Evolutionary conservation across 495 filamentous ascomycete genomes (phyloP), one percentile per base, ranked within the genome.

Genomic region (Penicillium simplicissimum): DNA sequence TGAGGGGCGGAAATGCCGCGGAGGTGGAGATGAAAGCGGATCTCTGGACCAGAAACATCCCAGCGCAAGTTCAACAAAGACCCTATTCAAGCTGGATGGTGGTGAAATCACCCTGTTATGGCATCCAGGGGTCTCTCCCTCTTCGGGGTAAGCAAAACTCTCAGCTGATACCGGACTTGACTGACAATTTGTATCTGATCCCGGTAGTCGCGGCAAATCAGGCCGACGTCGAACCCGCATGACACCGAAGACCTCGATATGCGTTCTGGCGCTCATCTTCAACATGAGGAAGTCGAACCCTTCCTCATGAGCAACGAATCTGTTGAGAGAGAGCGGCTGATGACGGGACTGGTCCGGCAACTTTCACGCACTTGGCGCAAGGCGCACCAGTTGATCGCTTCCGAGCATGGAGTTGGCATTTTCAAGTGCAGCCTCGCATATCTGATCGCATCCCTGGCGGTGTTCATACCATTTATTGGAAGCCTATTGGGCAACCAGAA

Each of bases 391-490:
- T 84, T 84, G 49, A 47, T 75, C 7, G 77, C 67, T 0, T 87
- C 86, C 0, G 82, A 81, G 57, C 84, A 75, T 8, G 91, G 89
- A 4, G 86, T 85, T 57, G 88, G 87, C 35, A 88, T 96, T 58
- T 76, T 97, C 61, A 98, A 98, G 74, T 98, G 93, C 81, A 92
- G 92, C 49, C 76, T 98, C 51, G 95, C 93, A 7, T 98, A 98
- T 76, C 76, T 96, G 7, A 69, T 98, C 17, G 95, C 90, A 14
- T 96, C 92, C 58, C 76, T 96, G 70, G 92, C 87, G 13, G 97
- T 94, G 1, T 97, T 94, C 67, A 87, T 91, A 63, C 85, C 87
- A 7, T 82, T 84, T 6, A 81, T 97, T 52, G 85, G 92, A 4
- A 76, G 79, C 4, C 78, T 89, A 55, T 78, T 98, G 37, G 95